Conservation (phyloP, 2,329 filamentous ascomycete genomes). For the Xylaria sp. region DNA sequence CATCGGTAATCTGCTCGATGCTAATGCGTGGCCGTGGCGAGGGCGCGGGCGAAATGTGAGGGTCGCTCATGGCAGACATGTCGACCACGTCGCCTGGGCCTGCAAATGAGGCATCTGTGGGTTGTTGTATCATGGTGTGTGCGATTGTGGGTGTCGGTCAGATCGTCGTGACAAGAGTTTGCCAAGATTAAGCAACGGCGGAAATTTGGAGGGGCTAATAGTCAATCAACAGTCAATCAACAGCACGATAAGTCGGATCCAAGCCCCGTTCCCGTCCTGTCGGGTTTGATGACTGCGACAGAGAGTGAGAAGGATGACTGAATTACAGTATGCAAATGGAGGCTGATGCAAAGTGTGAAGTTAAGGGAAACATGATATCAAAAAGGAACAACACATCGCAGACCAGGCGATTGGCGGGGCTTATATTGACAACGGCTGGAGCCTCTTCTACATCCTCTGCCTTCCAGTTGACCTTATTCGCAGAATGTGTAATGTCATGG, state of each 20-base stretch:
- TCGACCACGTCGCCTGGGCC: constrained; percentile 20
- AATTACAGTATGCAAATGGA: background rate
- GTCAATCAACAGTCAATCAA: background rate
- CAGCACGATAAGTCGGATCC: background rate
- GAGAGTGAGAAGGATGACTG: background rate
- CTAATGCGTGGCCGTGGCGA: constrained; percentile 55
- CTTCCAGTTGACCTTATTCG: background rate
- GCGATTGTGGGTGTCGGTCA: background rate
- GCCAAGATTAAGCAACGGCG: constrained; percentile 14
- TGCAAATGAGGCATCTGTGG: constrained; percentile 33
- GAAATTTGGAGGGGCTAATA: constrained; percentile 10
- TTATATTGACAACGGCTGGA: constrained; percentile 1
- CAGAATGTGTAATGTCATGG: background rate
- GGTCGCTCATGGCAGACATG: constrained; percentile 23
- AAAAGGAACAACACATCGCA: background rate
- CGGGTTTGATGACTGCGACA: background rate
- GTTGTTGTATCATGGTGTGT: constrained; percentile 41
- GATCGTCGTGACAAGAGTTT: background rate
- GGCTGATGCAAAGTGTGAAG: background rate
- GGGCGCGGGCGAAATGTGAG: constrained; percentile 41
- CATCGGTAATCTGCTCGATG: constrained; percentile 51
- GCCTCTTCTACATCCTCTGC: constrained; percentile 15
- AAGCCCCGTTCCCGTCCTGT: background rate
- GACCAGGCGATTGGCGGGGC: constrained; percentile 4
- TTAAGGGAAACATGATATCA: background rate